phyloP scores from a whole-genome alignment of 176 grass and related monocot genomes.

The Phoenix dactylifera region DNA sequence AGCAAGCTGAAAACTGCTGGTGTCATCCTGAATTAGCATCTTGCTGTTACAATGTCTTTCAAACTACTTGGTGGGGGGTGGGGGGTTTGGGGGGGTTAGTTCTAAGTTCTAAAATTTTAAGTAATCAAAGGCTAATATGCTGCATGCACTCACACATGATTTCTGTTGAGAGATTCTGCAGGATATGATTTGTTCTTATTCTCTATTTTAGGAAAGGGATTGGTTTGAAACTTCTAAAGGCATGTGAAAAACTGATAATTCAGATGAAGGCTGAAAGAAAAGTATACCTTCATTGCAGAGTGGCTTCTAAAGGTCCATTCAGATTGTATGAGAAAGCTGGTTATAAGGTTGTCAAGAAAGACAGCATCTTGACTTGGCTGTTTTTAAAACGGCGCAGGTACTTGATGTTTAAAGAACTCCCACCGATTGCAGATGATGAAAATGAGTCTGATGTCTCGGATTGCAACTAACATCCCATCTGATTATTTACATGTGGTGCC shows the following conservation, averaged over 20 bases:
- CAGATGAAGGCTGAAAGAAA: slow-evolving; percentile 45
- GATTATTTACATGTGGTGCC: slow-evolving; percentile 10
- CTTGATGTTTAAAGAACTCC: slow-evolving; percentile 68
- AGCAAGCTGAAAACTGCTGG: too few relatives aligned
- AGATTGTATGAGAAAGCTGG: slow-evolving; percentile 68
- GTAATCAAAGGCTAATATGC: too few relatives aligned
- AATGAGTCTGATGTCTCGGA: slow-evolving; percentile 5
- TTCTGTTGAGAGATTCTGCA: too few relatives aligned
- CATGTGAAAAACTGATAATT: slow-evolving; percentile 61
- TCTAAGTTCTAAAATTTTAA: too few relatives aligned
- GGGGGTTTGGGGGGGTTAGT: too few relatives aligned
- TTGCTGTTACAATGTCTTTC: too few relatives aligned
- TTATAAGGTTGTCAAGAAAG: slow-evolving; percentile 42
- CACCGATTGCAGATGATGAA: slow-evolving; percentile 19
- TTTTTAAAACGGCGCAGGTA: slow-evolving; percentile 59
- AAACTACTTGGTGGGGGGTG: too few relatives aligned
- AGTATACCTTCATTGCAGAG: slow-evolving; percentile 80
- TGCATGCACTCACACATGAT: too few relatives aligned
- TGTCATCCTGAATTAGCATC: too few relatives aligned
- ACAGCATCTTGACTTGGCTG: slow-evolving; percentile 70
- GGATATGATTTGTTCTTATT: too few relatives aligned
- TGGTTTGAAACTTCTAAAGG: slow-evolving; percentile 56
- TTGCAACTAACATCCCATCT: slow-evolving; percentile 18
- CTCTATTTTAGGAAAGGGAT: slow-evolving; percentile 47
- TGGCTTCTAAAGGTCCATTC: slow-evolving; percentile 56